Percentiles rank a stretch among this genome's conserved stretches.
Conservation (phyloP, 2,329 filamentous ascomycete species). For the Fusarium ramigenum region DNA sequence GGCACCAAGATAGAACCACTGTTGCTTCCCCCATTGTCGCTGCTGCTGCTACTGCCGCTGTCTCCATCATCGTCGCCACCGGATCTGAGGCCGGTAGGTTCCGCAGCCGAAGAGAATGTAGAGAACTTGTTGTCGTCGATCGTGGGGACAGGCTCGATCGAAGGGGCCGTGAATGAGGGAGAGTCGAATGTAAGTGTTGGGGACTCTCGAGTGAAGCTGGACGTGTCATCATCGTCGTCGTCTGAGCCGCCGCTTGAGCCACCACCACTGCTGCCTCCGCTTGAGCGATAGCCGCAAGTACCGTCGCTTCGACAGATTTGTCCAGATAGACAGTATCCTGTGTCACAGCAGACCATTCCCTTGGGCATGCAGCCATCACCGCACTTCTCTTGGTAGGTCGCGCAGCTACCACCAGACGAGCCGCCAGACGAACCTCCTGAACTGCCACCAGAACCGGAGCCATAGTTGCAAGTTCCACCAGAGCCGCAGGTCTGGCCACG, state of each 20-base stretch:
- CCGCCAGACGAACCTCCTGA: conserved; percentile 16
- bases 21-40: neutral
- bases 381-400: conserved; percentile 33
- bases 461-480: conserved; percentile 23
- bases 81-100: conserved; percentile 23
- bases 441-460: conserved; percentile 5
- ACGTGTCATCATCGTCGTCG: conserved; percentile 1
- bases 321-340: conserved; percentile 45
- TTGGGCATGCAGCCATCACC: conserved; percentile 42
- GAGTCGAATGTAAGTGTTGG: conserved; percentile 9
- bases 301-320: conserved; percentile 36
- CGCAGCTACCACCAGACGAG: conserved; percentile 18
- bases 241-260: conserved; percentile 21
- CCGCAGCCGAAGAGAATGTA: conserved; percentile 2
- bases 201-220: conserved; percentile 12
- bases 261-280: conserved; percentile 14
- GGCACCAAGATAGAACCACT: conserved; percentile 34
- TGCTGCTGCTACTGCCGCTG: conserved; percentile 6
- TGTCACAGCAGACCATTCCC: conserved; percentile 41
- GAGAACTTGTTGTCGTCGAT: neutral
- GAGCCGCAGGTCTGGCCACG: conserved; percentile 40
- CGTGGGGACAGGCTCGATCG: conserved; percentile 27
- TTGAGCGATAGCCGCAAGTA: conserved; percentile 24
- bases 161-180: conserved; percentile 28
- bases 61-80: conserved; percentile 21